Base-by-base conservation (phyloP, 2,329 filamentous ascomycete species). In the Fusarium zealandicum region DNA sequence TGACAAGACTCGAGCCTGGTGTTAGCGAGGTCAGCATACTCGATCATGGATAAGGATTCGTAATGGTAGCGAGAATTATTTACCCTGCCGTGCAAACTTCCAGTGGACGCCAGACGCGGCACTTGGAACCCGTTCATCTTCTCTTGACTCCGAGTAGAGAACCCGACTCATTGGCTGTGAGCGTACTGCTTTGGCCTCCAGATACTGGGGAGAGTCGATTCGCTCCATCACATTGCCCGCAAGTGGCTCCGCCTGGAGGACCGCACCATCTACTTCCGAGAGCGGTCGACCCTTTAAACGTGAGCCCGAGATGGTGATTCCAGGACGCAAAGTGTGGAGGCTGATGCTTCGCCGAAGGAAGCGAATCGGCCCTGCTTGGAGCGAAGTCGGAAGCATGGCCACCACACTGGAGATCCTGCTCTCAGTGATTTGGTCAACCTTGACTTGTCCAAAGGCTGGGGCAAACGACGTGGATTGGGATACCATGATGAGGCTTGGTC, bases 331-430 rank as follows among this genome's bases (percentile, higher is more conserved):
- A 8, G 61, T 66, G 18, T 70, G 61, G 6, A 75, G 63, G 47
- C 70, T 76, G 36, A 74, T 73, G 10, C 74, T 76, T 42, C 71
- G 71, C 27, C 75, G 73, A 36, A 86, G 70, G 5, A 80, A 83
- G 25, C 78, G 76, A 8, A 86, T 72, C 6, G 75, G 76, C 3
- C 80, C 79, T 17, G 75, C 79, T 63, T 81, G 79, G 5, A 86
- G 72, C 5, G 81, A 75, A 1, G 75, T 72, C 4, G 83, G 82
- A 7, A 86, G 77, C 51, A 85, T 76, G 6, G 78, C 75, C 67
- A 81, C 82, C 13, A 85, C 73, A 54, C 79, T 78, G 17, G 80
- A 81, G 38, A 77, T 71, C 43, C 70, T 67, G 43, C 70, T 70
- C 46, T 70, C 65, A n/a, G 65, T 69, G 43, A 68, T 66, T 36